A percentile compares a stretch with the other conserved stretches of the same genome.
Conservation (phyloP, 2,329 filamentous ascomycete genomes). For the Trichoderma lentiforme region DNA sequence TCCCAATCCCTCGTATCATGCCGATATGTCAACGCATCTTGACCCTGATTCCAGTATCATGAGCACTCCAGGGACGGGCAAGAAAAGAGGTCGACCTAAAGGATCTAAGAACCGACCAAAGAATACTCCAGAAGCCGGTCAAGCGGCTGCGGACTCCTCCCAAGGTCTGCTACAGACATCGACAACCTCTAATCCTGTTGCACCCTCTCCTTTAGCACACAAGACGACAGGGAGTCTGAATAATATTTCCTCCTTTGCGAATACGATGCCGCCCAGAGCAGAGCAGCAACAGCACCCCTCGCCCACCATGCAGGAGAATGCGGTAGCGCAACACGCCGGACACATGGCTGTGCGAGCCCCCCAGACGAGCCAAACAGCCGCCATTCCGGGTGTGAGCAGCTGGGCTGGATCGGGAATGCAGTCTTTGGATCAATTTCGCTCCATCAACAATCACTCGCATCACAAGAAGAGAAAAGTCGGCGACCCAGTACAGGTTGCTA, state of each 20-base stretch:
- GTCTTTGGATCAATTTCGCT: constrained; percentile 2
- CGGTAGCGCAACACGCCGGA: not conserved
- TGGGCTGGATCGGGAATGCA: constrained; percentile 14
- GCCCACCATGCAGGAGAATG: not conserved
- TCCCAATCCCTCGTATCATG: not conserved
- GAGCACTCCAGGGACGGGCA: constrained; percentile 25
- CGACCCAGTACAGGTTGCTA: not conserved
- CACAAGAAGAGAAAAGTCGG: constrained; percentile 10
- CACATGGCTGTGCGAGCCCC: not conserved
- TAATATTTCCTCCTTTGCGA: constrained; percentile 3
- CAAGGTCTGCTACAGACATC: not conserved
- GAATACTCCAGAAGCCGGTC: constrained; percentile 19
- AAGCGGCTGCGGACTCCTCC: not conserved
- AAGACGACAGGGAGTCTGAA: constrained; percentile 16
- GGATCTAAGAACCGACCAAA: constrained; percentile 45
- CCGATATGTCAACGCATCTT: not conserved
- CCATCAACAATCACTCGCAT: constrained; percentile 1
- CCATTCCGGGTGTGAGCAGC: not conserved
- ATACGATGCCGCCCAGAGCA: not conserved
- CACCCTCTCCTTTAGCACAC: constrained; percentile 21
- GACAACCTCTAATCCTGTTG: not conserved
- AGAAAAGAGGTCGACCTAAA: constrained; percentile 42
- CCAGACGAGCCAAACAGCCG: not conserved
- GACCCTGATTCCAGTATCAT: constrained; percentile 21
- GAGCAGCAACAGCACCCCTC: constrained; percentile 10